phyloP scores from a whole-genome alignment of 805 yeast species.

The Spathaspora girioi region DNA sequence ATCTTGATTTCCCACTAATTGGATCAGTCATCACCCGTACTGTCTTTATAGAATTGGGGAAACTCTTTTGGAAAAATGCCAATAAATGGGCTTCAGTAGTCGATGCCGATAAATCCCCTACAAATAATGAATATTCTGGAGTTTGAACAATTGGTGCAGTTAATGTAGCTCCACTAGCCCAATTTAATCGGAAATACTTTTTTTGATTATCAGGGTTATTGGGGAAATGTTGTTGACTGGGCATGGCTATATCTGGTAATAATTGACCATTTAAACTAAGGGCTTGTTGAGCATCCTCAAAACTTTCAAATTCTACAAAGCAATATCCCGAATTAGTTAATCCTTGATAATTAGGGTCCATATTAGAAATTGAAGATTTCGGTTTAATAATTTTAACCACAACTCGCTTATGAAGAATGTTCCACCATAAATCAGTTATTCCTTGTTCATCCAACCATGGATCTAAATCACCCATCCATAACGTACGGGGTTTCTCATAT shows the following conservation, averaged over 20 bases:
- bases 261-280: constrained; percentile 61
- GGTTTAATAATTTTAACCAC: constrained; percentile 63
- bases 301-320: constrained; percentile 68
- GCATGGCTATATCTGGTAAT: constrained; percentile 55
- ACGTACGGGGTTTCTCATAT: constrained; percentile 56
- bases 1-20: constrained; percentile 68
- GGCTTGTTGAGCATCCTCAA: constrained; percentile 68
- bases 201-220: constrained; percentile 46
- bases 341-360: constrained; percentile 19
- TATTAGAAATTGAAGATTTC: constrained; percentile 17
- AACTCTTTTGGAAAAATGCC: constrained; percentile 66
- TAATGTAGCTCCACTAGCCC: constrained; percentile 83
- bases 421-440: constrained; percentile 54
- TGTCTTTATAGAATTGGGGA: constrained; percentile 62
- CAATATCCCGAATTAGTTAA: constrained; percentile 59
- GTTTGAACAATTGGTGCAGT: constrained; percentile 63
- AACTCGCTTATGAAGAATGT: constrained; percentile 50
- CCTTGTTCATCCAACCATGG: constrained; percentile 72
- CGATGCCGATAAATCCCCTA: constrained; percentile 76
- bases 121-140: constrained; percentile 75
- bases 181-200: constrained; percentile 68
- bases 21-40: constrained; percentile 88
- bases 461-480: constrained; percentile 89
- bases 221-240: constrained; percentile 37
- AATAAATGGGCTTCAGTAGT: constrained; percentile 78